These are phyloP conservation scores for Stachybotrys chlorohalonatus DNA, from an alignment of 2,329 filamentous ascomycete genomes.

Conservation along the genomic window DNA sequence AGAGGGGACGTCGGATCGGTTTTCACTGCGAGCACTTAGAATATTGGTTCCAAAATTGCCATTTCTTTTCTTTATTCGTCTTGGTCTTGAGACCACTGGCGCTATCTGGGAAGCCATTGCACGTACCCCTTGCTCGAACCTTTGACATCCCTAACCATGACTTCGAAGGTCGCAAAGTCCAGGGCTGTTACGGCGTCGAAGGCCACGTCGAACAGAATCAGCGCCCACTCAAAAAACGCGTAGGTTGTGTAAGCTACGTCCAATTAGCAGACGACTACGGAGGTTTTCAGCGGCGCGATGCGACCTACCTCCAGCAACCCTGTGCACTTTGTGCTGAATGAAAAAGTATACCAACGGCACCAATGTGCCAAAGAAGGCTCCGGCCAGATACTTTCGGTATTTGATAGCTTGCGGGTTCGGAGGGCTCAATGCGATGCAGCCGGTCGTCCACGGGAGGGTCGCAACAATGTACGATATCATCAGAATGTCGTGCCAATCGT, in stretches of 20 bases:
- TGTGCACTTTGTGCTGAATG: constrained; percentile 97
- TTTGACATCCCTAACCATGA: constrained; percentile 81
- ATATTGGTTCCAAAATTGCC: constrained; percentile 18
- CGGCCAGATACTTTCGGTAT: constrained; percentile 78
- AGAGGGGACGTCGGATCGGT: constrained; percentile 34
- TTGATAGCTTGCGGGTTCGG: constrained; percentile 74
- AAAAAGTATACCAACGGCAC: constrained; percentile 93
- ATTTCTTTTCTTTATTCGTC: constrained; percentile 19
- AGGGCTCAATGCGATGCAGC: constrained; percentile 81
- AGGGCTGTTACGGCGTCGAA: constrained; percentile 93
- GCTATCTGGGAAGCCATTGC: constrained; percentile 84
- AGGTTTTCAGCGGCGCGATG: constrained; percentile 1
- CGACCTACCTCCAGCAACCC: constrained; percentile 75
- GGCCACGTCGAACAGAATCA: constrained; percentile 89
- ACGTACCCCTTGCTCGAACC: constrained; percentile 97
- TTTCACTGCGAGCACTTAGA: constrained; percentile 41
- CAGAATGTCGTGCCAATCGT: constrained; percentile 97
- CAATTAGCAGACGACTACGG: constrained; percentile 3
- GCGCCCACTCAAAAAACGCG: constrained; percentile 94
- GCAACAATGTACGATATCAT: constrained; percentile 98
- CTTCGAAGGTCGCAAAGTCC: constrained; percentile 83
- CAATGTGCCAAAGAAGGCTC: constrained; percentile 81
- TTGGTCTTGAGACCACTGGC: constrained; percentile 19
- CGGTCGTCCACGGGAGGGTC: constrained; percentile 89
- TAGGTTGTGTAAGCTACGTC: constrained; percentile 85